These are phyloP conservation scores for Peniophora sp. DNA, from an alignment of 1,284 basidiomycete species.

Conservation along the genomic window DNA sequence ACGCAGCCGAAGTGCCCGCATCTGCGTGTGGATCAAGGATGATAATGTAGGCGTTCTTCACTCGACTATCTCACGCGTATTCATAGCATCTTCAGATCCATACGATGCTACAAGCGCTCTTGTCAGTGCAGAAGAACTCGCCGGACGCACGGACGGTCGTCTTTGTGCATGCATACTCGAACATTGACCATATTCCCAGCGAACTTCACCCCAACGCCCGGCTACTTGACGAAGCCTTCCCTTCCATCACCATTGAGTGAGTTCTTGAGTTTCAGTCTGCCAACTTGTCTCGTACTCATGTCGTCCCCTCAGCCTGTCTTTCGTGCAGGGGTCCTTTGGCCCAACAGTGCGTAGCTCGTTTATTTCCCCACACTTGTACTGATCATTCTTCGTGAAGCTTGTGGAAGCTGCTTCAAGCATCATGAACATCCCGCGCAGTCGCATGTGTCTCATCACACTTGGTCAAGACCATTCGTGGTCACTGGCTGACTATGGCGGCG, in stretches of 20 bases:
- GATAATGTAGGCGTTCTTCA: slow-evolving; percentile 42
- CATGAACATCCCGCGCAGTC: slow-evolving; percentile 9
- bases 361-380: background rate
- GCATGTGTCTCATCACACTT: slow-evolving; percentile 13
- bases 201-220: slow-evolving; percentile 14
- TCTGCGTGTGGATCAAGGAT: slow-evolving; percentile 41
- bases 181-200: slow-evolving; percentile 9
- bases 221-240: slow-evolving; percentile 58
- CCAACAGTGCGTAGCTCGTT: slow-evolving; percentile 7
- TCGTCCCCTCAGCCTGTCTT: slow-evolving; percentile 8
- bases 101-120: slow-evolving; percentile 10
- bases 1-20: slow-evolving; percentile 48
- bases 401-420: slow-evolving; percentile 9
- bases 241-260: slow-evolving; percentile 47
- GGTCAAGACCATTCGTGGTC: slow-evolving; percentile 9
- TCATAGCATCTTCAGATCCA: slow-evolving; percentile 5
- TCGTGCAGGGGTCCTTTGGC: slow-evolving; percentile 9
- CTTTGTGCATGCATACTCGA: slow-evolving; percentile 13
- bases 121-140: slow-evolving; percentile 10
- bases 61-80: background rate
- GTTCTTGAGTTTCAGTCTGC: background rate
- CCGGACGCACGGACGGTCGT: slow-evolving; percentile 7
- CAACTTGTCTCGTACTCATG: background rate
- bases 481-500: slow-evolving; percentile 9
- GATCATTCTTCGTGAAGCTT: slow-evolving; percentile 6